Evolutionary conservation across 371 early-diverging fungal species (phyloP), one percentile per base, ranked within the genome.

Genomic region (Lichtheimia corymbifera): DNA sequence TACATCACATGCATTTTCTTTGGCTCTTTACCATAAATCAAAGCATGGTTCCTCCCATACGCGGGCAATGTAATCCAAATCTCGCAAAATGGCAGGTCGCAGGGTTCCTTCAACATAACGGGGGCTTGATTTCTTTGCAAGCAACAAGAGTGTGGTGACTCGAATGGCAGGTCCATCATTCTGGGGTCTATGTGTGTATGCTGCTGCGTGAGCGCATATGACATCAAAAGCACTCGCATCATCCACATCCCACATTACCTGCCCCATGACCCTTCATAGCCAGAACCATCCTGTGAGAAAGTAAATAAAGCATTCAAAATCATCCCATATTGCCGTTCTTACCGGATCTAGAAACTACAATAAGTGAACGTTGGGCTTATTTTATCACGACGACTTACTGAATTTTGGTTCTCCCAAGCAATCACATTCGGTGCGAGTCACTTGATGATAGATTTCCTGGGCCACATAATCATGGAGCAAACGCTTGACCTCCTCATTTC

Each of bases 141-240:
- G 87, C n/a, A 63, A 43, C 1, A 83, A 76, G 24, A 88, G 50
- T 13, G 83, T 63, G 4, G 71, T 67, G 0, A 86, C 90, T 2
- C 94, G 83, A 18, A 88, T 80, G 4, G 92, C 93, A 12, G 94
- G 94, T 0, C 92, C 93, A 67, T 94, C 95, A 64, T 89, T 88
- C 67, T 94, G 93, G 25, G 93, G 92, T 41, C 79, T 74, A 51
- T 2, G 6, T 9, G 9, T 11, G 9, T 9, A 11, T 9, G 7
- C 5, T 35, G 35, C 35, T 35, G 35, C 35, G 35, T 35, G 35
- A 35, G 35, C 35, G 35, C 35, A 35, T 35, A 35, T 35, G 35
- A 35, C 35, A 35, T 35, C 35, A 35, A 35, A 28, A 35, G 35
- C 35, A 35, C 11, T 35, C 35, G 9, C 35, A 35, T 35, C n/a